A percentile compares a stretch with the other conserved stretches of the same genome.
Conservation (phyloP, 768 basidiomycete species). For the Phaeolepiota aurea region DNA sequence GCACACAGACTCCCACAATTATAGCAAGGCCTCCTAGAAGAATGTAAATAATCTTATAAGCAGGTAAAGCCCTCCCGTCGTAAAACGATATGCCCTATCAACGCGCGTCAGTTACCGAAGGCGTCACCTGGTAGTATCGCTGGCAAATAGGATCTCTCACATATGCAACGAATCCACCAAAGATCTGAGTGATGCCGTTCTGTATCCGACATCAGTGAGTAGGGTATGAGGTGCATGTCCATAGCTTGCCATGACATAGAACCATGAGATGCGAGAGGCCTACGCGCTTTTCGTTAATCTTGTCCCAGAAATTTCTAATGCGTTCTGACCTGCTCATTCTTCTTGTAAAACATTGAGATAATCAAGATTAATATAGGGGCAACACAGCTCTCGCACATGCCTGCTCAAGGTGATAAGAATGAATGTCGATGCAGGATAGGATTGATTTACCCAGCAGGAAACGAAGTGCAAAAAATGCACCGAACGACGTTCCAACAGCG, state of each 20-base stretch:
- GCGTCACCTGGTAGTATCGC: background rate
- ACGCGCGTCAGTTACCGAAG: background rate
- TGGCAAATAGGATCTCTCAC: slow-evolving; percentile 19
- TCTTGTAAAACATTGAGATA: slow-evolving; percentile 63
- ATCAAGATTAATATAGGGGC: slow-evolving; percentile 55
- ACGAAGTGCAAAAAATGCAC: slow-evolving; percentile 53
- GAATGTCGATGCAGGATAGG: background rate
- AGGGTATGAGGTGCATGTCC: background rate
- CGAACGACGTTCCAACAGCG: slow-evolving; percentile 45
- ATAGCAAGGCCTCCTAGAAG: slow-evolving; percentile 55
- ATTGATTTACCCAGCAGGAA: slow-evolving; percentile 42
- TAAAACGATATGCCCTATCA: slow-evolving; percentile 49
- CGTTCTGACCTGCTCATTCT: slow-evolving; percentile 44
- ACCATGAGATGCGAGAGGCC: slow-evolving; percentile 54
- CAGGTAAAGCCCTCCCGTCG: slow-evolving; percentile 33
- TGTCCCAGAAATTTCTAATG: background rate
- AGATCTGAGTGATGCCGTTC: slow-evolving; percentile 53
- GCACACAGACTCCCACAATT: slow-evolving; percentile 43
- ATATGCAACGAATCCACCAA: slow-evolving; percentile 60
- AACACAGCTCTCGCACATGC: slow-evolving; percentile 63
- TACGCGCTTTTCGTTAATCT: background rate
- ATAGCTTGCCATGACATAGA: slow-evolving; percentile 50
- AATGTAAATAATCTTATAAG: slow-evolving; percentile 57
- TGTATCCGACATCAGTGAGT: slow-evolving; percentile 11
- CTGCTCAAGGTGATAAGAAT: slow-evolving; percentile 16